Evolutionary conservation across 116 monocot genomes (phyloP), one percentile per base, ranked within the genome.

Genomic region (Posidonia oceanica): DNA sequence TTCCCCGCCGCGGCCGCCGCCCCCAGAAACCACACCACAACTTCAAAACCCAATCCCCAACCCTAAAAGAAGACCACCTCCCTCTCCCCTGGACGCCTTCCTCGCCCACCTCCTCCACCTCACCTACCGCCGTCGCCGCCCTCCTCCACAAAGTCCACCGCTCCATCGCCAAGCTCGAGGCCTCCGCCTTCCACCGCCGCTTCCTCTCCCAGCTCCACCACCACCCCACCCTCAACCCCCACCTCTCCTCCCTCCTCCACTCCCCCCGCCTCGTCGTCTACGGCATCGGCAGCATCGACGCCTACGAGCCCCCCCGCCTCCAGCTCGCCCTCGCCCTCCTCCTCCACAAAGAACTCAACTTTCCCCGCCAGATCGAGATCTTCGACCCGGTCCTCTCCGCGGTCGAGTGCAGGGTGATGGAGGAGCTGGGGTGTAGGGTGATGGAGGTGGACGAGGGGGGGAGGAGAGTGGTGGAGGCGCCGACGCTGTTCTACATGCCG

Each of bases 401-500:
- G 17, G 61, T 77, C 10, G 95, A 96, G 73, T 90, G 88, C 64
- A 61, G 75, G 2, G 91, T 75, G 40, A 52, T 81, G 39, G 75
- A 69, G 51, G 68, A 68, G 16, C 66, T 91, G 3, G 89, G 89
- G 0, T 77, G 76, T 40, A 44, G 42, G 13, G 83, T 96, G 22
- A 11, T 80, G 13, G 0, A 36, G 3, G 29, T 80, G 6, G 72
- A 91, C 71, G 96, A 96, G 76, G 21, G 55, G 36, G 84, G 83
- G 8, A 77, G 87, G 44, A 66, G 88, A 67, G 64, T 57, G 69
- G 89, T 75, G 17, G 39, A 60, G 13, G 62, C 61, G 17, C 83
- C 91, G 57, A 89, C 87, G 39, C 48, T 96, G 52, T 91, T 89
- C 83, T 96, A 79, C 80, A 91, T 96, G 96, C 88, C 96, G 10